These are phyloP conservation scores for Vaccinium myrtillus DNA, from an alignment of 148 eudicot genomes.

Conservation along the genomic window DNA sequence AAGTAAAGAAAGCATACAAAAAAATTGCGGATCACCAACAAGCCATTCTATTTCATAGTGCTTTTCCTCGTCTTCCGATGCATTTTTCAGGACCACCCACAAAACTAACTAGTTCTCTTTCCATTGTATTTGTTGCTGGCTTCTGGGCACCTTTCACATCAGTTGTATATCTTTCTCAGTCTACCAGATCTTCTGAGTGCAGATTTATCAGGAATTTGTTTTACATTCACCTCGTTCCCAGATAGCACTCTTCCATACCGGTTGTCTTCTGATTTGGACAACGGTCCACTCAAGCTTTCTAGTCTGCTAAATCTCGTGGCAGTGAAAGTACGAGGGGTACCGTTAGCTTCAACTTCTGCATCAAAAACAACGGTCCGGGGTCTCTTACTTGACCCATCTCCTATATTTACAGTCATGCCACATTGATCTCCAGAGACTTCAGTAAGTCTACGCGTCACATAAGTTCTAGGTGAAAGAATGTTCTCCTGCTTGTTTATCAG, in stretches of 20 bases:
- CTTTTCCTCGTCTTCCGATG: neutral
- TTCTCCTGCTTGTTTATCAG: neutral
- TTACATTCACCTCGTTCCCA: neutral
- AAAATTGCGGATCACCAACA: neutral
- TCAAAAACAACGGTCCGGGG: neutral
- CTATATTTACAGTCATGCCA: neutral
- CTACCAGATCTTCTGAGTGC: conserved; percentile 11
- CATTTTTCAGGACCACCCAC: neutral
- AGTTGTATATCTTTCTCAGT: neutral
- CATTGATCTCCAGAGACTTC: neutral
- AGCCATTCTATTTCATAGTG: neutral
- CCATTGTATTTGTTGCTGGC: neutral
- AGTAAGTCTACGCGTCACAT: neutral
- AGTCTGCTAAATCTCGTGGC: neutral
- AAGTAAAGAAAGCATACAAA: neutral
- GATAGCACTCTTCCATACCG: neutral
- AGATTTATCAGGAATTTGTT: neutral
- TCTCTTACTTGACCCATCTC: conserved; percentile 3
- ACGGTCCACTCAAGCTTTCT: neutral
- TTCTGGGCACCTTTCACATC: neutral
- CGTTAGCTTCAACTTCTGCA: neutral
- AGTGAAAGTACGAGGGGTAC: neutral
- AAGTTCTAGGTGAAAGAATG: neutral
- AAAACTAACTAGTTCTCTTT: neutral
- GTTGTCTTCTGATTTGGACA: neutral